Percentiles rank a stretch among this genome's conserved stretches.
These are phyloP conservation scores for Quercus tomentella DNA, from an alignment of 331 rosid genomes.

Conservation along the genomic window DNA sequence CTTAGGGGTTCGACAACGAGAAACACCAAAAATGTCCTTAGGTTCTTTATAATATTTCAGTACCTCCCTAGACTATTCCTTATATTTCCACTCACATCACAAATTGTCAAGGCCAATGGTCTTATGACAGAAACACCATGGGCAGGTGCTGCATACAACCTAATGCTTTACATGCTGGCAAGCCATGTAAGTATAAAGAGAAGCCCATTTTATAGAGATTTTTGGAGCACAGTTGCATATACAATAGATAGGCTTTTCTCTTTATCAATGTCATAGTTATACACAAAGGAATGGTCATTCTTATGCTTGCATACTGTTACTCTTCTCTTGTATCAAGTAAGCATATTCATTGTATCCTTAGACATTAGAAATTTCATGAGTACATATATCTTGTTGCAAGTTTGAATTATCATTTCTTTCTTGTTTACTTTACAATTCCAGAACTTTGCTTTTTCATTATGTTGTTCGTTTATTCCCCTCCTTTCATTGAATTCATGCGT, in stretches of 20 bases:
- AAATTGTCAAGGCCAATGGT: conserved; percentile 77
- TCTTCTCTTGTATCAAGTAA: not conserved
- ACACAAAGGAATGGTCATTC: not conserved
- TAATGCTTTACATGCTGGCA: conserved; percentile 83
- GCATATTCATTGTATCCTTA: not conserved
- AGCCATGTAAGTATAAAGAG: conserved; percentile 74
- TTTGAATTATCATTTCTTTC: no score
- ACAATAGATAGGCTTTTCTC: not conserved
- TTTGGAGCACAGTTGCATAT: not conserved
- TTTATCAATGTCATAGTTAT: not conserved
- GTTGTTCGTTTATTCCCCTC: no score
- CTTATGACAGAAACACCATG: conserved; percentile 87
- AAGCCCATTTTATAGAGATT: not conserved
- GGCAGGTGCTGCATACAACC: conserved; percentile 96
- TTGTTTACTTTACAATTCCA: no score
- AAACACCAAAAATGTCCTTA: conserved; percentile 73
- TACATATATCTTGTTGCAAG: no score
- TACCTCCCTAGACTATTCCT: conserved; percentile 77
- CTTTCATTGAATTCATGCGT: no score
- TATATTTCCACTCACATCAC: conserved; percentile 80
- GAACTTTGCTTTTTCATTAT: no score
- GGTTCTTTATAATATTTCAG: conserved; percentile 72
- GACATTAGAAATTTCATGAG: not conserved
- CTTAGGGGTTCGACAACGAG: conserved; percentile 73
- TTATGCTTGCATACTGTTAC: not conserved